These are phyloP conservation scores for Forsythia viridissima DNA, from an alignment of 257 asterid genomes.

Conservation along the genomic window DNA sequence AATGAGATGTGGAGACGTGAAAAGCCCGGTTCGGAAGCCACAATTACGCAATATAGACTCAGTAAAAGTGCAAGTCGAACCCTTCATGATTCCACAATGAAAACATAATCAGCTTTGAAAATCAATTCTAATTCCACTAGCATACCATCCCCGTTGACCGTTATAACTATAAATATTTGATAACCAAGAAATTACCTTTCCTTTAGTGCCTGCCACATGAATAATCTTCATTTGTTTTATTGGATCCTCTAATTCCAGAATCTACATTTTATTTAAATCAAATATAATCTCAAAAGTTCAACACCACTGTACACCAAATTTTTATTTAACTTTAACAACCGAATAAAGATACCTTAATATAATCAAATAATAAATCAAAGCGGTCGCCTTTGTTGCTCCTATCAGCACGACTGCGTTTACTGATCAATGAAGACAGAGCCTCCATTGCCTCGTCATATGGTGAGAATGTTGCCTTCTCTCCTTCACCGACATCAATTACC, in stretches of 20 bases:
- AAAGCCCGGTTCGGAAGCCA: constrained; percentile 91
- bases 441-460: constrained; percentile 91
- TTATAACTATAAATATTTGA: background rate
- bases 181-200: constrained; percentile 59
- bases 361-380: constrained; percentile 75
- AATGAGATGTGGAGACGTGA: constrained; percentile 97
- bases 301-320: background rate
- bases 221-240: constrained; percentile 84
- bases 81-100: constrained; percentile 54
- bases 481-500: background rate
- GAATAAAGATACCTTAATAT: constrained; percentile 59
- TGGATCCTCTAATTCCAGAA: constrained; percentile 82
- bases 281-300: background rate
- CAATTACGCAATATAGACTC: constrained; percentile 89
- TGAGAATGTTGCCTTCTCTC: constrained; percentile 22
- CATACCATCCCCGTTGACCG: background rate
- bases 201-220: constrained; percentile 99
- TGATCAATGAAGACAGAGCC: constrained; percentile 87
- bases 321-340: background rate
- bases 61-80: constrained; percentile 86
- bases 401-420: constrained; percentile 93
- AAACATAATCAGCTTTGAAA: constrained; percentile 18
- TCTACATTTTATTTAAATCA: constrained; percentile 42
- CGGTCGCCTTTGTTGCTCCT: constrained; percentile 81
- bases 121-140: background rate